Conservation (phyloP, 176 grass and related monocot genomes). For the Carex kokanica region DNA sequence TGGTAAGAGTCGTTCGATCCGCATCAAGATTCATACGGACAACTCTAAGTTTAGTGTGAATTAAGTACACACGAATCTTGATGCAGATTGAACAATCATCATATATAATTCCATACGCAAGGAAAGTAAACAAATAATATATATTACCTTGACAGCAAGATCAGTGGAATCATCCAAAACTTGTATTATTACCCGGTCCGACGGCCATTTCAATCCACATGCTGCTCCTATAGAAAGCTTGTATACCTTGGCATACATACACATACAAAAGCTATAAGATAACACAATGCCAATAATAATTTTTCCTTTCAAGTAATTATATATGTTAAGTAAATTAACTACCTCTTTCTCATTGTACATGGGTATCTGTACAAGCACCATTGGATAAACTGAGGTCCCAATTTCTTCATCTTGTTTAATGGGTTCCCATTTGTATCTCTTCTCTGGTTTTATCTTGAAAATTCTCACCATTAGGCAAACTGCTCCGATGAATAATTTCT, state of each 20-base stretch:
- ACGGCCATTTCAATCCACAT: conserved; percentile 70
- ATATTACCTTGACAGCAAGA: conserved; percentile 60
- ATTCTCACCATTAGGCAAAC: conserved; percentile 31
- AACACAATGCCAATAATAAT: neutral
- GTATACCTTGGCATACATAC: conserved; percentile 54
- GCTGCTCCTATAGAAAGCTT: conserved; percentile 90
- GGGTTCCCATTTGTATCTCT: conserved; percentile 46
- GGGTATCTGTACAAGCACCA: conserved; percentile 96
- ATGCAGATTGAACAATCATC: too few species aligned
- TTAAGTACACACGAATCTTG: too few species aligned
- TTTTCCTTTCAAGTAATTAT: too few species aligned
- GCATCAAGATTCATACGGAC: too few species aligned
- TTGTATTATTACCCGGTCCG: conserved; percentile 68
- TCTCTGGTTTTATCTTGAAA: conserved; percentile 41
- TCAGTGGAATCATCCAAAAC: conserved; percentile 96
- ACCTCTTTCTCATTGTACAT: conserved; percentile 99
- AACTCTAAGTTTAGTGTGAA: too few species aligned
- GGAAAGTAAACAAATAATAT: neutral
- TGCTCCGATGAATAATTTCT: conserved; percentile 56
- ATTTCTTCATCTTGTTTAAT: conserved; percentile 33
- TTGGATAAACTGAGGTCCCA: conserved; percentile 30
- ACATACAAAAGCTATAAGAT: neutral
- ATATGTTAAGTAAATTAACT: neutral
- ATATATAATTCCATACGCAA: too few species aligned
- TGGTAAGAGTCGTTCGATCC: too few species aligned